These are phyloP conservation scores for Rhodamnia rubescens DNA, from an alignment of 345 rosid genomes.

Conservation along the genomic window DNA sequence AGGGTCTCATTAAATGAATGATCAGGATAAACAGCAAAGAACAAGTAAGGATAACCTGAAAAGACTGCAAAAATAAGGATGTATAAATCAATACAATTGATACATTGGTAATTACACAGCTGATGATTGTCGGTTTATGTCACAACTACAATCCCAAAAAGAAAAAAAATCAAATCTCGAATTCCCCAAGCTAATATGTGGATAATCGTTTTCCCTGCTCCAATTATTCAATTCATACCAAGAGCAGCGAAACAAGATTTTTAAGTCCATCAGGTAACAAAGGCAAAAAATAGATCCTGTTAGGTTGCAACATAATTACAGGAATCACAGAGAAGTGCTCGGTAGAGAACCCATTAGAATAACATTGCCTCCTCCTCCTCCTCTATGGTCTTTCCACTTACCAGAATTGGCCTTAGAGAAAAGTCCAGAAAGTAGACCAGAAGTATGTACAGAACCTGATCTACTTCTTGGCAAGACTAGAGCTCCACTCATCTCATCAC, in stretches of 20 bases:
- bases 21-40: background rate
- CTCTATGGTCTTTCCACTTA: slow-evolving; percentile 19
- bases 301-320: background rate
- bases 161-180: background rate
- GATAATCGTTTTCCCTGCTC: background rate
- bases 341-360: slow-evolving; percentile 79
- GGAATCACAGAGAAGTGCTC: slow-evolving; percentile 32
- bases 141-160: background rate
- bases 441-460: slow-evolving; percentile 27
- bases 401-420: slow-evolving; percentile 44
- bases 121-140: background rate
- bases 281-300: background rate
- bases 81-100: background rate
- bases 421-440: slow-evolving; percentile 46
- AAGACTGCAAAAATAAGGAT: background rate
- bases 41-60: background rate
- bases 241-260: background rate
- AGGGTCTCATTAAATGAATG: background rate
- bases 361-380: slow-evolving; percentile 26
- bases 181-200: background rate
- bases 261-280: background rate
- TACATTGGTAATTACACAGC: background rate
- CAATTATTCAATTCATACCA: background rate
- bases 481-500: slow-evolving; percentile 14
- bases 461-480: slow-evolving; percentile 28